These are phyloP conservation scores for Hydnum rufescens DNA, from an alignment of 768 basidiomycete genomes.

Conservation along the genomic window DNA sequence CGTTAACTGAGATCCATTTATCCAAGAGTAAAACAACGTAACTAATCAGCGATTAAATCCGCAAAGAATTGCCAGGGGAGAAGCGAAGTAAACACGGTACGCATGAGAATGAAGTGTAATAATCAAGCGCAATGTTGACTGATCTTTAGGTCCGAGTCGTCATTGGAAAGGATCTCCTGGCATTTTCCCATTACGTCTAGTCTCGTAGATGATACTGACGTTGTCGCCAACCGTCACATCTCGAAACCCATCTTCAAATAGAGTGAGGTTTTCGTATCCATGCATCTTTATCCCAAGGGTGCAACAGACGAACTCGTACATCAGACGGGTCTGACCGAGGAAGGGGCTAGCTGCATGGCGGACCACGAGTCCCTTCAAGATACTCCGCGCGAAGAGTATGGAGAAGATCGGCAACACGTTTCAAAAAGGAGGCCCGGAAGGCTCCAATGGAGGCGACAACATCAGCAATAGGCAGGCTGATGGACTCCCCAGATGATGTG, in stretches of 20 bases:
- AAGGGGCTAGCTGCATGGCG: constrained; percentile 45
- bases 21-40: too few species aligned
- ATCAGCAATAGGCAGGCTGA: constrained; percentile 4
- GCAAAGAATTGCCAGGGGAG: too few species aligned
- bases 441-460: constrained; percentile 21
- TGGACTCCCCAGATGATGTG: background rate
- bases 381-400: constrained; percentile 32
- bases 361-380: constrained; percentile 32
- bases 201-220: constrained; percentile 59
- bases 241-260: constrained; percentile 42
- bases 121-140: too few species aligned
- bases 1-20: too few species aligned
- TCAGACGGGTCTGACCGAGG: constrained; percentile 43
- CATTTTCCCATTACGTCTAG: constrained; percentile 52
- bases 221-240: constrained; percentile 51
- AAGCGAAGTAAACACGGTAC: too few species aligned
- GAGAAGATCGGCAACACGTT: constrained; percentile 27
- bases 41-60: too few species aligned
- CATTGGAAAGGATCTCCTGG: constrained; percentile 32
- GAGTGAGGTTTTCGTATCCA: constrained; percentile 47
- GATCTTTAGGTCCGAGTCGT: too few species aligned
- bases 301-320: constrained; percentile 61
- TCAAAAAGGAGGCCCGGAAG: constrained; percentile 36
- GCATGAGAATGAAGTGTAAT: too few species aligned
- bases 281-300: constrained; percentile 64